Percentiles rank a stretch among this genome's conserved stretches.
These are phyloP conservation scores for Yarrowia keelungensis DNA, from an alignment of 805 yeast species.

Conservation along the genomic window DNA sequence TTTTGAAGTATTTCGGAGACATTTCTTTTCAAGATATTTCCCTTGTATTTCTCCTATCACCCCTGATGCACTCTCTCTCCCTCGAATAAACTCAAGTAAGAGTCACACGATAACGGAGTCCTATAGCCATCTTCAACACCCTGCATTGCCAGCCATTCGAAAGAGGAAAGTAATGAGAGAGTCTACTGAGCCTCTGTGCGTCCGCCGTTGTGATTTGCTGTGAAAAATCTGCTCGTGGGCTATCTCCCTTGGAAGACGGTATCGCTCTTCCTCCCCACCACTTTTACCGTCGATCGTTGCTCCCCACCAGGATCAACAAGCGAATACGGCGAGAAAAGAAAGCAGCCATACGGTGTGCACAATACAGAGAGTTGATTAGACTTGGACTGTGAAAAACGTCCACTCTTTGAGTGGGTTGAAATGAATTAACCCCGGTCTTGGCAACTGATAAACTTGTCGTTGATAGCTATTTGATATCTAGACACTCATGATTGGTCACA, in stretches of 20 bases:
- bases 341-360: conserved; percentile 11
- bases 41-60: no score
- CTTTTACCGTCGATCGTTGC: conserved; percentile 11
- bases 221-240: conserved; percentile 2
- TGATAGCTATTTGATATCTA: neutral
- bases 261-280: neutral
- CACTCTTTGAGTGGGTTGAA: neutral
- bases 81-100: neutral
- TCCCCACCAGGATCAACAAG: neutral
- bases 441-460: neutral
- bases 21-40: no score
- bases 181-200: no score
- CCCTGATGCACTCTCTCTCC: no score
- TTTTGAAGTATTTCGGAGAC: no score
- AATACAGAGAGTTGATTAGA: neutral
- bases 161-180: neutral
- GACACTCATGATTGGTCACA: neutral
- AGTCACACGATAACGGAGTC: neutral
- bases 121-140: no score
- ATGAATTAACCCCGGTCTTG: neutral
- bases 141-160: no score
- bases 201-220: neutral
- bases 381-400: neutral
- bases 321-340: neutral
- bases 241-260: neutral